A percentile compares a stretch with the other conserved stretches of the same genome.
These are phyloP conservation scores for Litchi chinensis DNA, from an alignment of 345 rosid species.

Conservation along the genomic window DNA sequence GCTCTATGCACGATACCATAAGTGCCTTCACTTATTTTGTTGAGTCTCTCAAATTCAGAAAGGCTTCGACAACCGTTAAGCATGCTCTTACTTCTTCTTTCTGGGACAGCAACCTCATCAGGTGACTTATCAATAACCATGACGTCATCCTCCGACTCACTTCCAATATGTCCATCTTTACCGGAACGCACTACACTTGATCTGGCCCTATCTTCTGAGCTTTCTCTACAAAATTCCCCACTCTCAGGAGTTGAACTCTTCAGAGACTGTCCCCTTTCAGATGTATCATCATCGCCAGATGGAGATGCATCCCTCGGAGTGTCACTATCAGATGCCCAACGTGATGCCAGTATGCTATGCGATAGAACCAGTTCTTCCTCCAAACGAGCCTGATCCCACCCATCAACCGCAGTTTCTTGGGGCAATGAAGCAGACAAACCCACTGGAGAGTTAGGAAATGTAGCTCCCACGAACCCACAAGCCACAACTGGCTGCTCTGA, in stretches of 20 bases:
- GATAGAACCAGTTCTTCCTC: slow-evolving; percentile 43
- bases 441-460: slow-evolving; percentile 9
- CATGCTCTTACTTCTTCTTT: slow-evolving; percentile 52
- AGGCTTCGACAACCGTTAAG: slow-evolving; percentile 68
- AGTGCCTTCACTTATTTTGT: slow-evolving; percentile 86
- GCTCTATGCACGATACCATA: slow-evolving; percentile 86
- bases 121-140: slow-evolving; percentile 31
- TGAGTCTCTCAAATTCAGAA: slow-evolving; percentile 63
- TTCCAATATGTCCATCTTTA: slow-evolving; percentile 30
- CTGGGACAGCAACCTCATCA: slow-evolving; percentile 22
- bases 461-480: not conserved
- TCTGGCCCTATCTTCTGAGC: slow-evolving; percentile 27
- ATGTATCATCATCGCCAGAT: slow-evolving; percentile 29
- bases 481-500: slow-evolving; percentile 20
- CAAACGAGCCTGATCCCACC: slow-evolving; percentile 31
- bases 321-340: slow-evolving; percentile 66
- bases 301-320: slow-evolving; percentile 27
- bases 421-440: slow-evolving; percentile 18
- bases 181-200: slow-evolving; percentile 24
- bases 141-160: slow-evolving; percentile 29
- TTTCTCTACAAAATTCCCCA: slow-evolving; percentile 44
- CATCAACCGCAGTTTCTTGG: slow-evolving; percentile 26
- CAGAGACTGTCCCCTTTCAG: slow-evolving; percentile 21
- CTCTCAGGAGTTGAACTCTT: slow-evolving; percentile 46
- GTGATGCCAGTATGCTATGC: slow-evolving; percentile 49